Conservation (phyloP, 2,329 filamentous ascomycete species). For the Botrytis sinoallii region DNA sequence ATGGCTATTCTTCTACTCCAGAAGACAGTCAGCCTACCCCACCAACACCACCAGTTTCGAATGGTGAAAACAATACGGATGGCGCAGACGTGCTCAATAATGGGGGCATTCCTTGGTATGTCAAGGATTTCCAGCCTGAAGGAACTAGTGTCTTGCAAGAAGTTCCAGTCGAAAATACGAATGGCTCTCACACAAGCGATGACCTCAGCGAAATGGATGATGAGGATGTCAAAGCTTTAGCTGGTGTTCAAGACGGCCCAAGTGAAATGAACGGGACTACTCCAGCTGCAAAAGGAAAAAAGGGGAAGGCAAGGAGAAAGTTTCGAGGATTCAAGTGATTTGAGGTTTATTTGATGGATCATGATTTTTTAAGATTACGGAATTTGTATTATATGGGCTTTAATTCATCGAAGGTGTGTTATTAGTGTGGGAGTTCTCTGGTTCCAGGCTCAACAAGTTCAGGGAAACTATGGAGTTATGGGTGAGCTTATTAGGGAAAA, state of each 20-base stretch:
- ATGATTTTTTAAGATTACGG: neutral
- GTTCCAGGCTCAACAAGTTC: neutral
- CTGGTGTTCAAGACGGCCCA: conserved; percentile 42
- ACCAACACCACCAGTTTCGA: conserved; percentile 66
- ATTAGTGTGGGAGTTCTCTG: conserved; percentile 19
- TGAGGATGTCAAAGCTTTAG: conserved; percentile 70
- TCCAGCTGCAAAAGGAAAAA: conserved; percentile 29
- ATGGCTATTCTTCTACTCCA: conserved; percentile 41
- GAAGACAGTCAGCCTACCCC: conserved; percentile 40
- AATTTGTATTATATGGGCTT: conserved; percentile 16
- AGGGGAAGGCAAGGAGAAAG: conserved; percentile 32
- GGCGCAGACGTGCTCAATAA: conserved; percentile 49
- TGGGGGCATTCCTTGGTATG: conserved; percentile 86
- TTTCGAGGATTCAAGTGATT: conserved; percentile 23
- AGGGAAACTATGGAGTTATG: conserved; percentile 9
- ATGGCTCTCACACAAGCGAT: conserved; percentile 72
- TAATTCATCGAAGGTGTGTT: conserved; percentile 13
- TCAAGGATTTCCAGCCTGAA: conserved; percentile 72
- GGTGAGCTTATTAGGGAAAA: neutral
- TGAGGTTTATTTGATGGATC: neutral
- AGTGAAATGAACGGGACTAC: conserved; percentile 18
- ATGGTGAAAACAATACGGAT: conserved; percentile 44
- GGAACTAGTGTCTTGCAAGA: conserved; percentile 73
- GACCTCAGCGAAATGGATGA: conserved; percentile 90
- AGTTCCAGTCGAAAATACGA: conserved; percentile 54